Percentiles rank a stretch among this genome's conserved stretches.
phyloP scores from a whole-genome alignment of 805 yeast species.

The Lachancea mirantina region DNA sequence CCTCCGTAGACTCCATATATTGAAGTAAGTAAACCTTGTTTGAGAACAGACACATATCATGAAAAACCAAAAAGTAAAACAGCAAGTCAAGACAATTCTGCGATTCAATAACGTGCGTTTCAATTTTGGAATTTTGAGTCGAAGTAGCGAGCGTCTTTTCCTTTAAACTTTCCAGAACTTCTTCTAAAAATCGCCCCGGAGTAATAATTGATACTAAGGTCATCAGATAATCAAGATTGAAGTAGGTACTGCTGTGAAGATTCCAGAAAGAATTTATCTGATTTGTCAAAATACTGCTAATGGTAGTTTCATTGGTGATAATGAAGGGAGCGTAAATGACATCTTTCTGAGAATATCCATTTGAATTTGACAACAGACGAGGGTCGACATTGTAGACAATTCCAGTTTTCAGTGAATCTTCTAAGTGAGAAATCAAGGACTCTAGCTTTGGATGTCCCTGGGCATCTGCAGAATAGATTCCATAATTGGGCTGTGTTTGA shows the following conservation, averaged over 20 bases:
- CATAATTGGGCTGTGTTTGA: constrained; percentile 24
- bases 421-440: constrained; percentile 19
- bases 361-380: constrained; percentile 17
- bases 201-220: constrained; percentile 24
- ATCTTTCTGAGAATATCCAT: constrained; percentile 24
- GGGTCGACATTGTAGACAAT: constrained; percentile 27
- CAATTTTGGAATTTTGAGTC: constrained; percentile 20
- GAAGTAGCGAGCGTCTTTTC: constrained; percentile 22
- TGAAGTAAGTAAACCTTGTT: constrained; percentile 21
- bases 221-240: constrained; percentile 27
- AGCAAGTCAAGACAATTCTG: constrained; percentile 26
- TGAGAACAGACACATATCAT: constrained; percentile 21
- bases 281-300: constrained; percentile 28
- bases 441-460: constrained; percentile 24
- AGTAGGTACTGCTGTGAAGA: constrained; percentile 32
- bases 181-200: constrained; percentile 23
- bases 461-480: constrained; percentile 27
- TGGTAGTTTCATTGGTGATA: constrained; percentile 25
- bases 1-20: constrained; percentile 15
- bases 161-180: constrained; percentile 22
- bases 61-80: constrained; percentile 26
- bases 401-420: constrained; percentile 17
- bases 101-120: constrained; percentile 17
- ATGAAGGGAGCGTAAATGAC: constrained; percentile 20
- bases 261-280: constrained; percentile 33